These are phyloP conservation scores for Entomortierella parvispora DNA, from an alignment of 192 early-diverging fungal genomes.

Conservation along the genomic window DNA sequence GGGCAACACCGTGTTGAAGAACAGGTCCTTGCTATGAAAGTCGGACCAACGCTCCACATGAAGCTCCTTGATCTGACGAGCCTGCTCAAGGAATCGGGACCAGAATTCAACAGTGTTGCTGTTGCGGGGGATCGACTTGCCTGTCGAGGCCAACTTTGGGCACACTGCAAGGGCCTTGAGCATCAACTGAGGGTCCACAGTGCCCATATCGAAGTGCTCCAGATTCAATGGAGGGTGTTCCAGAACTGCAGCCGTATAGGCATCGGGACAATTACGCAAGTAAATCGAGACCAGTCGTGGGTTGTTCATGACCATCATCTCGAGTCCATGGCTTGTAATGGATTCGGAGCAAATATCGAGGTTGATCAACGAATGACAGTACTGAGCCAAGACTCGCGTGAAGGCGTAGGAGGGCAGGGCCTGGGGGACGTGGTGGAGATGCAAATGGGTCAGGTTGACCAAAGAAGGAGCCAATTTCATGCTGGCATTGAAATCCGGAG, in stretches of 20 bases:
- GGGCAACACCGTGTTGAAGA: slow-evolving; percentile 48
- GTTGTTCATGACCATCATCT: slow-evolving; percentile 31
- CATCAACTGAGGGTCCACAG: slow-evolving; percentile 41
- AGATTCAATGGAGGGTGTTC: slow-evolving; percentile 42
- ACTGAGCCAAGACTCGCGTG: slow-evolving; percentile 37
- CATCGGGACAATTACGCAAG: slow-evolving; percentile 40
- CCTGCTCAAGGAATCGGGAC: slow-evolving; percentile 43
- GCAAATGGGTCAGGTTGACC: slow-evolving; percentile 44
- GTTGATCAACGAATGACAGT: slow-evolving; percentile 36
- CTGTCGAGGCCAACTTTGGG: slow-evolving; percentile 44
- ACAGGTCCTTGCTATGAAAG: slow-evolving; percentile 49
- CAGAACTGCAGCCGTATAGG: slow-evolving; percentile 30
- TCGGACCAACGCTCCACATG: slow-evolving; percentile 53
- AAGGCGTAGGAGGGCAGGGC: slow-evolving; percentile 36
- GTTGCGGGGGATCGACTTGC: slow-evolving; percentile 43
- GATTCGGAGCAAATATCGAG: slow-evolving; percentile 37
- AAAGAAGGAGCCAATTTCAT: slow-evolving; percentile 31
- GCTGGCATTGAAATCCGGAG: slow-evolving; percentile 48
- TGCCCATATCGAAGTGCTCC: slow-evolving; percentile 52
- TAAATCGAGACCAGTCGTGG: slow-evolving; percentile 30
- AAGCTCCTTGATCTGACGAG: slow-evolving; percentile 48
- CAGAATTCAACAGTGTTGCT: slow-evolving; percentile 50
- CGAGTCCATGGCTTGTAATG: slow-evolving; percentile 19
- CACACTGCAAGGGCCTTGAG: slow-evolving; percentile 38
- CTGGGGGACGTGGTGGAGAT: slow-evolving; percentile 44